phyloP scores from a whole-genome alignment of 805 yeast species.

The Zygotorulaspora danielsina region DNA sequence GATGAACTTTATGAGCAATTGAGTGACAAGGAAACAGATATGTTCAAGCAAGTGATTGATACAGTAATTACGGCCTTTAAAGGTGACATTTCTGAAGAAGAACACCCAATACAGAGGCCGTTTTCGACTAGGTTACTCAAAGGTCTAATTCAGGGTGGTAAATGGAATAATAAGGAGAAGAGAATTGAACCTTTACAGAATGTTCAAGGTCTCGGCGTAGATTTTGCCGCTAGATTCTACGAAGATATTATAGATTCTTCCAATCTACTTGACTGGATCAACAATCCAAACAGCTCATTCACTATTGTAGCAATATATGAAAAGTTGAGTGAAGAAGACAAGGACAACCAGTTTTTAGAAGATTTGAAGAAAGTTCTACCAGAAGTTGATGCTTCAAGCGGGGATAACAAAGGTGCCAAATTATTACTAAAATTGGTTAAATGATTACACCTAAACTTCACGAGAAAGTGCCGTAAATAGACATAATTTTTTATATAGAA shows the following conservation, averaged over 20 bases:
- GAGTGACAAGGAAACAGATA: constrained; percentile 30
- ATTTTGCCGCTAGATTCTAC: constrained; percentile 54
- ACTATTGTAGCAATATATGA: constrained; percentile 79
- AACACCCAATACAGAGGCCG: constrained; percentile 65
- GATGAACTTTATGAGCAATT: constrained; percentile 43
- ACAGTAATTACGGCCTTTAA: constrained; percentile 54
- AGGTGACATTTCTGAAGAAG: constrained; percentile 64
- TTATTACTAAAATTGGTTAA: constrained; percentile 41
- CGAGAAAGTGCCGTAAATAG: not conserved
- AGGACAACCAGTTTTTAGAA: constrained; percentile 47
- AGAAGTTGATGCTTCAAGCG: constrained; percentile 38
- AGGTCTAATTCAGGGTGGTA: constrained; percentile 78
- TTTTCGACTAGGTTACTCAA: constrained; percentile 71
- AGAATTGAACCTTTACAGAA: constrained; percentile 42
- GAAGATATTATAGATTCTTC: constrained; percentile 49
- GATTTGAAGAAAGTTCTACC: constrained; percentile 50
- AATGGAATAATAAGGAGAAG: constrained; percentile 66
- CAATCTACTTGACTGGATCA: constrained; percentile 63
- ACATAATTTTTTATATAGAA: not conserved
- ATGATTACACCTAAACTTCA: not conserved
- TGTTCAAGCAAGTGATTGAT: constrained; percentile 48
- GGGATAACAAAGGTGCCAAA: constrained; percentile 64
- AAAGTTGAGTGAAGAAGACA: constrained; percentile 46
- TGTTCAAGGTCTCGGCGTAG: constrained; percentile 49
- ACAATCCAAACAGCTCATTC: constrained; percentile 65